Conservation (phyloP, 1,284 basidiomycete genomes). For the Thelephora terrestris region DNA sequence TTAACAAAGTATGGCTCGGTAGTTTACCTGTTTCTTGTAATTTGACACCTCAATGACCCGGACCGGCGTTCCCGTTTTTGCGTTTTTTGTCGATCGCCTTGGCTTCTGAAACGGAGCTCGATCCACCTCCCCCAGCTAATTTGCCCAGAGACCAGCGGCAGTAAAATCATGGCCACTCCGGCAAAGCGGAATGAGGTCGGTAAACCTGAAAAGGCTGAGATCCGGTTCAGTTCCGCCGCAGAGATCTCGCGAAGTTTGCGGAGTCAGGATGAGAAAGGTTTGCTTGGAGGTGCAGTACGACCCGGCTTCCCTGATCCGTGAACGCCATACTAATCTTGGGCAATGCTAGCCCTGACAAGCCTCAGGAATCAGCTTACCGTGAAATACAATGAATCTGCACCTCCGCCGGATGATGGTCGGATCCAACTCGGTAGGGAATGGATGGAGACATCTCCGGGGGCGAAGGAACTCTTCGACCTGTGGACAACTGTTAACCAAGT, state of each 20-base stretch:
- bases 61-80: no score
- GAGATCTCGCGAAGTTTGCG: conserved; percentile 20
- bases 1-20: no score
- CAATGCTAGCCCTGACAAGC: conserved; percentile 20
- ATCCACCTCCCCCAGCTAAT: no score
- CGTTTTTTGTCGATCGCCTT: conserved; percentile 3
- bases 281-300: conserved; percentile 18
- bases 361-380: conserved; percentile 47
- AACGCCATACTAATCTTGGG: neutral
- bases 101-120: neutral
- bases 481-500: conserved; percentile 50
- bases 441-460: conserved; percentile 45
- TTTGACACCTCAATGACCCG: no score
- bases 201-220: neutral
- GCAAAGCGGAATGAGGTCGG: neutral
- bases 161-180: neutral
- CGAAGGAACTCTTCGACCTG: conserved; percentile 48
- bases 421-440: conserved; percentile 49
- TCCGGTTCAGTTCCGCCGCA: conserved; percentile 14
- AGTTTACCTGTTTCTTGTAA: no score
- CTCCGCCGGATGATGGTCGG: conserved; percentile 47
- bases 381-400: conserved; percentile 28
- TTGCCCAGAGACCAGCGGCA: no score
- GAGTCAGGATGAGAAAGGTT: conserved; percentile 16
- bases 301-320: neutral